Conservation (phyloP, 164 flowering plant species). For the Berberis thunbergii region DNA sequence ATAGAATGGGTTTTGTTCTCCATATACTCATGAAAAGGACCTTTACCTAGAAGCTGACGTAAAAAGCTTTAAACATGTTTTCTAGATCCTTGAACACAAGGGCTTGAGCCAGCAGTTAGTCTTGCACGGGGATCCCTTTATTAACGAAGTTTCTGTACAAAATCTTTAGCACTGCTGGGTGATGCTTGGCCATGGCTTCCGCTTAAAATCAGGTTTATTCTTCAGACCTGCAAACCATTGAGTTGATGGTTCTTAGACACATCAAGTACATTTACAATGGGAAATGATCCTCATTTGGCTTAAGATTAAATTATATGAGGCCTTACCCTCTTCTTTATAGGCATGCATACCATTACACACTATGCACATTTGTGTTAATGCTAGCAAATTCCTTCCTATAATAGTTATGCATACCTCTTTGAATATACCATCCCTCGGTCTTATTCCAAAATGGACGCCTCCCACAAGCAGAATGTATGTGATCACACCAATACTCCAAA, state of each 20-base stretch:
- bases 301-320: too few species aligned
- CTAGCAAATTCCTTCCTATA: too few species aligned
- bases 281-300: too few species aligned
- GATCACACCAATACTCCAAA: slow-evolving; percentile 99
- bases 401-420: slow-evolving; percentile 52
- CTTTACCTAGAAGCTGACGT: too few species aligned
- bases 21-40: too few species aligned
- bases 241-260: background rate
- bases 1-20: too few species aligned
- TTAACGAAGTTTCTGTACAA: slow-evolving; percentile 80
- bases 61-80: too few species aligned
- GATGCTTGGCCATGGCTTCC: slow-evolving; percentile 96
- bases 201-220: slow-evolving; percentile 91
- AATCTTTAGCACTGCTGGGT: slow-evolving; percentile 88
- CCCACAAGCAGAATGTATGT: slow-evolving; percentile 98
- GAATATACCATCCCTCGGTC: slow-evolving; percentile 97
- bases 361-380: too few species aligned
- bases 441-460: slow-evolving; percentile 99
- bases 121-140: slow-evolving; percentile 93
- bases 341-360: too few species aligned
- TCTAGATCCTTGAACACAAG: slow-evolving; percentile 57
- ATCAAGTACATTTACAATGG: background rate
- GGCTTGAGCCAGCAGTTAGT: slow-evolving; percentile 97
- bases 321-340: too few species aligned
- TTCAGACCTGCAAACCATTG: slow-evolving; percentile 54